These are phyloP conservation scores for Davidsoniella neocaledoniae DNA, from an alignment of 2,329 filamentous ascomycete genomes.

Conservation along the genomic window DNA sequence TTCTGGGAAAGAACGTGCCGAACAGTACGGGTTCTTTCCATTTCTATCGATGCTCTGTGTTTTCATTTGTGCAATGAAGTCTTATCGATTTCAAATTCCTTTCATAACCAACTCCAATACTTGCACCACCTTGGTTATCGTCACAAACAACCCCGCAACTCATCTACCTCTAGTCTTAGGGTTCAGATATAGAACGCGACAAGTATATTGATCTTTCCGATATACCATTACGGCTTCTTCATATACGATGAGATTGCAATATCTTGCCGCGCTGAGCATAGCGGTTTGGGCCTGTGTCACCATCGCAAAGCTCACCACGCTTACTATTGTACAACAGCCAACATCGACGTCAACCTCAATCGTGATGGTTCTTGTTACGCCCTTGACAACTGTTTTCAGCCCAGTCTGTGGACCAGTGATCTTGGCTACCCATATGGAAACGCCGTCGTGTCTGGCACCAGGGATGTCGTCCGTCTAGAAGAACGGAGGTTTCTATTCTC, in stretches of 20 bases:
- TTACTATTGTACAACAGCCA: slow-evolving; percentile 1
- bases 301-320: neutral
- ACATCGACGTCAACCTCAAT: neutral
- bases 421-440: slow-evolving; percentile 1
- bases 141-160: neutral
- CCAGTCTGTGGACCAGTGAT: slow-evolving; percentile 9
- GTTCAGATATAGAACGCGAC: neutral
- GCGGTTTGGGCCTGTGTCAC: neutral
- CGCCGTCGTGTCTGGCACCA: slow-evolving; percentile 5
- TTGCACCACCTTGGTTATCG: neutral
- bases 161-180: neutral
- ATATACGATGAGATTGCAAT: neutral
- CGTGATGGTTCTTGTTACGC: slow-evolving; percentile 2
- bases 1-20: no score
- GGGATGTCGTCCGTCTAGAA: slow-evolving; percentile 15
- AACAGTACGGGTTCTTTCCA: neutral
- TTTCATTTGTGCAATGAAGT: neutral
- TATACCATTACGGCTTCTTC: neutral
- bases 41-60: neutral
- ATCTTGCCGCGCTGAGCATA: neutral
- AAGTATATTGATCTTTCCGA: neutral
- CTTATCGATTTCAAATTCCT: neutral
- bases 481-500: slow-evolving; percentile 18
- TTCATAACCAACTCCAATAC: neutral
- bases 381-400: slow-evolving; percentile 8